phyloP scores from a whole-genome alignment of 495 filamentous ascomycete species.

The Achaetomiella virescens region DNA sequence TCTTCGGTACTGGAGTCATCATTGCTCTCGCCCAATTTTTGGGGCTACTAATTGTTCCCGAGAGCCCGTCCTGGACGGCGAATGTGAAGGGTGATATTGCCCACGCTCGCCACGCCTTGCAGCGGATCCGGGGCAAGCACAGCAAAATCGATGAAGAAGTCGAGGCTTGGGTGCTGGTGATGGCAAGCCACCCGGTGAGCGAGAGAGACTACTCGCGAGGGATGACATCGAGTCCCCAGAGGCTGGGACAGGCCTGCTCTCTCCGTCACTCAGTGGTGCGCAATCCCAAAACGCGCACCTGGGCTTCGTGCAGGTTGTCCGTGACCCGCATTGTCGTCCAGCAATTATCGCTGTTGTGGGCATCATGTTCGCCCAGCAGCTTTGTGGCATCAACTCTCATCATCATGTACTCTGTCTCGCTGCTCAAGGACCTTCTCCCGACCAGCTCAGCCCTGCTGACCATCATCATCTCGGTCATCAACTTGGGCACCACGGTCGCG shows the following conservation, averaged over 20 bases:
- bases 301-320: constrained; percentile 60
- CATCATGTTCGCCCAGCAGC: constrained; percentile 89
- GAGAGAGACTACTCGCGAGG: constrained; percentile 40
- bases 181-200: constrained; percentile 33
- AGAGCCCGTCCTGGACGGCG: constrained; percentile 82
- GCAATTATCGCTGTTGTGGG: constrained; percentile 80
- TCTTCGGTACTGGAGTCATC: constrained; percentile 65
- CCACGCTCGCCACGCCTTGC: constrained; percentile 58
- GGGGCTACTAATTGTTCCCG: constrained; percentile 64
- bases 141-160: constrained; percentile 71
- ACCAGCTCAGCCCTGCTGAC: constrained; percentile 72
- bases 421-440: constrained; percentile 70
- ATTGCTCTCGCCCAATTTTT: constrained; percentile 60
- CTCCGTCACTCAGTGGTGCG: constrained; percentile 30
- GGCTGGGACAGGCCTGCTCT: constrained; percentile 32
- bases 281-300: constrained; percentile 41
- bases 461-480: constrained; percentile 77
- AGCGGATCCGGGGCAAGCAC: constrained; percentile 64
- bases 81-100: constrained; percentile 52
- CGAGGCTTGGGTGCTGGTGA: constrained; percentile 47
- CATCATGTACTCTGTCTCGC: constrained; percentile 94
- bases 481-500: constrained; percentile 71
- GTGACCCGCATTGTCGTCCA: constrained; percentile 59
- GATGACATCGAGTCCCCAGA: constrained; percentile 29
- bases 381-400: constrained; percentile 93